These are phyloP conservation scores for Pyrus betulifolia DNA, from an alignment of 306 rosid species.

Conservation along the genomic window DNA sequence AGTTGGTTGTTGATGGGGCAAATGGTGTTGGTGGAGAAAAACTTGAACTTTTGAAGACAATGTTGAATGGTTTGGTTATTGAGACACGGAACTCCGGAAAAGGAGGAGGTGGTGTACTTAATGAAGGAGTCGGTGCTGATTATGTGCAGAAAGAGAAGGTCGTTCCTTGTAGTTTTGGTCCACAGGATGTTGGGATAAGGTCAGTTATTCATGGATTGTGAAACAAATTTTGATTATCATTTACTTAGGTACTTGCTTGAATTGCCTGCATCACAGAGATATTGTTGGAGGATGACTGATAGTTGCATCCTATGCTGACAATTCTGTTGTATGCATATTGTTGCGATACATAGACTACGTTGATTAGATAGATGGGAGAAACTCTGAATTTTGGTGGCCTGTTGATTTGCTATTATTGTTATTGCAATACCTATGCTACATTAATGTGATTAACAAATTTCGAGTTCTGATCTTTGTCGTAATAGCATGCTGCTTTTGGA, in stretches of 20 bases:
- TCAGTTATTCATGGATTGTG: slow-evolving; percentile 33
- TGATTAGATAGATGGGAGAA: not conserved
- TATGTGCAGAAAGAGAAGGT: slow-evolving; percentile 95
- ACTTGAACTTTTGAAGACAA: slow-evolving; percentile 42
- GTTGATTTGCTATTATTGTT: not conserved
- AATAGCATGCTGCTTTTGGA: not conserved
- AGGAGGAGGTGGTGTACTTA: slow-evolving; percentile 77
- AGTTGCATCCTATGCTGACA: not conserved
- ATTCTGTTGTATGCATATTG: not conserved
- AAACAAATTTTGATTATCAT: not conserved
- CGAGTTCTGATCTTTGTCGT: not conserved
- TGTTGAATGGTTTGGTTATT: slow-evolving; percentile 47
- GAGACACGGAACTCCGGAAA: slow-evolving; percentile 69
- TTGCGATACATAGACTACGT: not conserved
- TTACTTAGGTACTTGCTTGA: not conserved
- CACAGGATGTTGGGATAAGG: slow-evolving; percentile 67
- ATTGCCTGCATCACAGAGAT: not conserved
- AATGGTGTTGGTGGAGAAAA: slow-evolving; percentile 90
- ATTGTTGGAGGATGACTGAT: not conserved
- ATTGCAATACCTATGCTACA: too few relatives aligned
- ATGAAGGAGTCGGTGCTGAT: slow-evolving; percentile 97
- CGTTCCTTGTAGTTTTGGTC: slow-evolving; percentile 57
- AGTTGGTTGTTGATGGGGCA: slow-evolving; percentile 80
- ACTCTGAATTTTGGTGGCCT: not conserved
- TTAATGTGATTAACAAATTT: too few relatives aligned